A percentile compares a stretch with the other conserved stretches of the same genome.
Conservation (phyloP, 148 eudicot species). For the Chenopodium formosanum region DNA sequence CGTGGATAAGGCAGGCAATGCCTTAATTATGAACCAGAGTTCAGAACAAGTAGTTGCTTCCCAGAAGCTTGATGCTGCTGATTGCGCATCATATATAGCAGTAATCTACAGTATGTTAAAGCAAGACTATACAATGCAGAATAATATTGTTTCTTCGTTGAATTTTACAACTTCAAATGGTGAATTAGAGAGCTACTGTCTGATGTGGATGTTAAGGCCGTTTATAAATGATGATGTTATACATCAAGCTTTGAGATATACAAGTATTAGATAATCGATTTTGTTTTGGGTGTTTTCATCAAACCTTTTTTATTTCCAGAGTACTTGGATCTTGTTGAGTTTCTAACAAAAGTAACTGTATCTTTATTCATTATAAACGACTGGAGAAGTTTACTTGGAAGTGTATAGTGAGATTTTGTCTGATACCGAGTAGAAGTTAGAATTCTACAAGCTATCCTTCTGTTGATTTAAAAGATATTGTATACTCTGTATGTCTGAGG, state of each 20-base stretch:
- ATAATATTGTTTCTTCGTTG: conserved; percentile 50
- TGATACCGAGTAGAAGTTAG: no score
- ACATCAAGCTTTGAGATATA: conserved; percentile 48
- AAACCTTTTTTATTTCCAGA: no score
- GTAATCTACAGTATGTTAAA: conserved; percentile 47
- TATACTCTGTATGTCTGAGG: no score
- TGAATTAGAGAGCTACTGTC: conserved; percentile 64
- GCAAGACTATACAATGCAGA: conserved; percentile 63
- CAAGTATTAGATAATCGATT: conserved; percentile 24
- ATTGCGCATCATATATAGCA: conserved; percentile 37
- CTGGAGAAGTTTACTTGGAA: no score
- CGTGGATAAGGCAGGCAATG: conserved; percentile 38
- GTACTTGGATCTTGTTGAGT: no score
- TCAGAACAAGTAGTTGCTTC: conserved; percentile 16
- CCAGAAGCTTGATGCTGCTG: conserved; percentile 7
- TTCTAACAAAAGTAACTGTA: no score
- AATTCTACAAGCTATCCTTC: no score
- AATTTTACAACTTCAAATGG: conserved; percentile 43
- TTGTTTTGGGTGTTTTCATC: not conserved
- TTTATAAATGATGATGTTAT: conserved; percentile 55
- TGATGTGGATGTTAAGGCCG: conserved; percentile 87
- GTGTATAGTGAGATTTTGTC: no score
- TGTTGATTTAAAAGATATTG: no score
- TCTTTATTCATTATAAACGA: no score
- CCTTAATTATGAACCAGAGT: conserved; percentile 13